Conservation (phyloP, 1,284 basidiomycete species). For the Albatrellus sp. region DNA sequence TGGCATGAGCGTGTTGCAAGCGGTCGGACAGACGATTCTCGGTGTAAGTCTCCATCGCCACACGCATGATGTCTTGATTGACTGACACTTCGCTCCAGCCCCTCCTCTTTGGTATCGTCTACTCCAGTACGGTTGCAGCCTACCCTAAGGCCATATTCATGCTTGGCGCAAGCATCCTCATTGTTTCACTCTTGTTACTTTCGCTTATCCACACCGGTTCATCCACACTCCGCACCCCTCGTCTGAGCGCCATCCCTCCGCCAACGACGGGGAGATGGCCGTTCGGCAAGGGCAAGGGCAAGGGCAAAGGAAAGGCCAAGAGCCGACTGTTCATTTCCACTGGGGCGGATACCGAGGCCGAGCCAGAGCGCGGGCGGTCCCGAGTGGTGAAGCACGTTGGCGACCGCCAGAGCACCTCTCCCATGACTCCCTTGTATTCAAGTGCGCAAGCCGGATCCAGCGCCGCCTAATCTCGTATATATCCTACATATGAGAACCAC, state of each 20-base stretch:
- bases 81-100: constrained; percentile 28
- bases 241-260: not conserved
- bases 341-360: constrained; percentile 10
- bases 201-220: constrained; percentile 34
- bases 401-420: not conserved
- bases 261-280: not conserved
- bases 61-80: not conserved
- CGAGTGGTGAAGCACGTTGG: constrained; percentile 23
- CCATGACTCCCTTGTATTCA: no score
- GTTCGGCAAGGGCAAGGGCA: not conserved
- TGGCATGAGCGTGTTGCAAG: constrained; percentile 54
- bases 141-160: constrained; percentile 60
- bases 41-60: constrained; percentile 34
- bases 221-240: not conserved
- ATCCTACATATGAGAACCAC: no score
- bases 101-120: constrained; percentile 56
- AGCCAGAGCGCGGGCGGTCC: constrained; percentile 23
- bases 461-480: no score
- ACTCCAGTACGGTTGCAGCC: constrained; percentile 48
- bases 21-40: constrained; percentile 53
- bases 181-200: constrained; percentile 34
- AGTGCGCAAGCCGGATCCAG: no score
- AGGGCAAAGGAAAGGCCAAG: constrained; percentile 7
- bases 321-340: constrained; percentile 5
- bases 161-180: constrained; percentile 36